Evolutionary conservation across 1,139 yeast species (phyloP).

Genomic region (Suhomyces bolitotheri): DNA sequence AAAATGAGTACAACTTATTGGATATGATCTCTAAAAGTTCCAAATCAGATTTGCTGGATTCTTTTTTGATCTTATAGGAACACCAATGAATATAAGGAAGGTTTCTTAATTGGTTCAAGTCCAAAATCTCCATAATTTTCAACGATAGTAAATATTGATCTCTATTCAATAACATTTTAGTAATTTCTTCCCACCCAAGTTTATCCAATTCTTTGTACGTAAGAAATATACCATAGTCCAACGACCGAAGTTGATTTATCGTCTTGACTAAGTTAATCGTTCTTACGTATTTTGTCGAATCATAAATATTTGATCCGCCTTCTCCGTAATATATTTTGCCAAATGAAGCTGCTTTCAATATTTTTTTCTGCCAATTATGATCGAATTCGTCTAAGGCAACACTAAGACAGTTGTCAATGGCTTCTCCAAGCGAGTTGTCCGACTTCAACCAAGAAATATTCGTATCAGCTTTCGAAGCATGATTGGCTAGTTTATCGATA

Average conservation of each 20-base stretch:
- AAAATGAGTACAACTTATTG: slow-evolving; percentile 37
- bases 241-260: slow-evolving; percentile 64
- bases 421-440: slow-evolving; percentile 52
- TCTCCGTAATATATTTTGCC: slow-evolving; percentile 66
- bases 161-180: slow-evolving; percentile 60
- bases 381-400: slow-evolving; percentile 82
- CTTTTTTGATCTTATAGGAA: slow-evolving; percentile 60
- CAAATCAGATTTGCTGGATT: slow-evolving; percentile 56
- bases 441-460: slow-evolving; percentile 61
- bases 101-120: slow-evolving; percentile 49
- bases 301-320: slow-evolving; percentile 38
- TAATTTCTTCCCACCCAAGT: slow-evolving; percentile 55
- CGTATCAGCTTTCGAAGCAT: slow-evolving; percentile 84
- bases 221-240: slow-evolving; percentile 66
- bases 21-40: slow-evolving; percentile 54
- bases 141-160: slow-evolving; percentile 65
- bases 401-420: slow-evolving; percentile 69
- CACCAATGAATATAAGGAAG: slow-evolving; percentile 81
- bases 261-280: slow-evolving; percentile 64
- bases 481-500: slow-evolving; percentile 65
- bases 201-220: slow-evolving; percentile 55
- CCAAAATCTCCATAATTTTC: slow-evolving; percentile 55
- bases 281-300: slow-evolving; percentile 61
- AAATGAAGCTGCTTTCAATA: slow-evolving; percentile 79
- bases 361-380: slow-evolving; percentile 73